Conservation (phyloP, 176 grass and related monocot genomes). For the Musa schizocarpa region DNA sequence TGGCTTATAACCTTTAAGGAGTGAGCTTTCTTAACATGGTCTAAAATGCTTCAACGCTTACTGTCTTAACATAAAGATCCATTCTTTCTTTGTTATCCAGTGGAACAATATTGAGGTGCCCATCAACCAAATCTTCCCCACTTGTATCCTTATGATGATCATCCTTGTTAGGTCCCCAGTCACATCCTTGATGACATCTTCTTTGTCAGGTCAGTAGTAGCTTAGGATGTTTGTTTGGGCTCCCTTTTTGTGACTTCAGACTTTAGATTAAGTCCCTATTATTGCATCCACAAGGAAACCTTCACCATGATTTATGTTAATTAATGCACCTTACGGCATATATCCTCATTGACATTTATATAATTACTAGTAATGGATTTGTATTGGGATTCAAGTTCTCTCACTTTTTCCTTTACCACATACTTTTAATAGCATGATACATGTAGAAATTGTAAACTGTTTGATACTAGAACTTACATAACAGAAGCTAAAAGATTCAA, state of each 20-base stretch:
- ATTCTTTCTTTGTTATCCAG: too few relatives aligned
- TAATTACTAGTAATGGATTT: background rate
- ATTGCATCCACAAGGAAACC: background rate
- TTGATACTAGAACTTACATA: too few relatives aligned
- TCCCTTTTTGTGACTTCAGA: background rate
- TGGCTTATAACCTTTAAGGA: too few relatives aligned
- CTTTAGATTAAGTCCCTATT: background rate
- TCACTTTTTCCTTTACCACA: background rate
- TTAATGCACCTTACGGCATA: background rate
- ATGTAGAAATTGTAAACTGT: background rate
- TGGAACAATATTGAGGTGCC: too few relatives aligned
- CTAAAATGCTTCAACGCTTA: too few relatives aligned
- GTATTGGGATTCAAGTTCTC: background rate
- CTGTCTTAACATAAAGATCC: too few relatives aligned
- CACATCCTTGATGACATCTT: too few relatives aligned
- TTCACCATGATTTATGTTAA: background rate
- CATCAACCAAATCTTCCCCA: too few relatives aligned
- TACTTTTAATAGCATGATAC: background rate
- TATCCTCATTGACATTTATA: background rate
- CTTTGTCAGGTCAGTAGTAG: background rate
- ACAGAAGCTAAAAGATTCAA: too few relatives aligned
- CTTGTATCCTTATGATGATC: too few relatives aligned
- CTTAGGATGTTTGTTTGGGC: background rate
- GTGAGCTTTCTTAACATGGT: too few relatives aligned
- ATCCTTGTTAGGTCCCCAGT: too few relatives aligned